Evolutionary conservation across 352 stramenopile species (phyloP).

Genomic region (Globisporangium middletonii): DNA sequence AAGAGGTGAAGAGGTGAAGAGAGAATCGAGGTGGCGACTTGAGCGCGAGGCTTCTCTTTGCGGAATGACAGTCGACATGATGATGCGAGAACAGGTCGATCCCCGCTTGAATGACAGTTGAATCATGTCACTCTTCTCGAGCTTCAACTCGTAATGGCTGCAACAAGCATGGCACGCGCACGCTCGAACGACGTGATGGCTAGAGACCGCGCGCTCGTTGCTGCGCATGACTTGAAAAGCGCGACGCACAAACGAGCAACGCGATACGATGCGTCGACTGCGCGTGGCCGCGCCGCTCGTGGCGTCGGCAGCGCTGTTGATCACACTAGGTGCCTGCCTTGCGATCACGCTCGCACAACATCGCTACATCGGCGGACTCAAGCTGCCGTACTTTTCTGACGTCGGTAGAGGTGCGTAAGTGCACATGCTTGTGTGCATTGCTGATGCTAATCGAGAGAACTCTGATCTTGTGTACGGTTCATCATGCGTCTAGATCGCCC

Average conservation of each 20-base stretch:
- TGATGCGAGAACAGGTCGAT: no score
- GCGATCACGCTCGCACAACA: conserved; percentile 26
- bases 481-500: conserved; percentile 18
- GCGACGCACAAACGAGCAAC: not conserved
- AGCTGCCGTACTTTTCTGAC: conserved; percentile 58
- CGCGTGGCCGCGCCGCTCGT: conserved; percentile 22
- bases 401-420: conserved; percentile 28
- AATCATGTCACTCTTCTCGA: no score
- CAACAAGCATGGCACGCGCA: no score
- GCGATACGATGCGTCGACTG: not conserved
- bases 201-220: not conserved
- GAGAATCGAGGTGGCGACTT: no score
- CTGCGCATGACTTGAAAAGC: not conserved
- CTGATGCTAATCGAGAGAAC: no score
- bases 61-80: no score
- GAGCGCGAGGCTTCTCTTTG: no score
- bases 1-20: no score
- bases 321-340: conserved; percentile 40
- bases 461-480: no score
- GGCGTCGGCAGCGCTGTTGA: conserved; percentile 26
- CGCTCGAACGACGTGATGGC: not conserved
- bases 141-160: no score
- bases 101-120: no score
- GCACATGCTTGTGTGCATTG: not conserved
- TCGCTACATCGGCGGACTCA: conserved; percentile 39